phyloP scores from a whole-genome alignment of 352 stramenopile species.

The Pythium scleroteichum region DNA sequence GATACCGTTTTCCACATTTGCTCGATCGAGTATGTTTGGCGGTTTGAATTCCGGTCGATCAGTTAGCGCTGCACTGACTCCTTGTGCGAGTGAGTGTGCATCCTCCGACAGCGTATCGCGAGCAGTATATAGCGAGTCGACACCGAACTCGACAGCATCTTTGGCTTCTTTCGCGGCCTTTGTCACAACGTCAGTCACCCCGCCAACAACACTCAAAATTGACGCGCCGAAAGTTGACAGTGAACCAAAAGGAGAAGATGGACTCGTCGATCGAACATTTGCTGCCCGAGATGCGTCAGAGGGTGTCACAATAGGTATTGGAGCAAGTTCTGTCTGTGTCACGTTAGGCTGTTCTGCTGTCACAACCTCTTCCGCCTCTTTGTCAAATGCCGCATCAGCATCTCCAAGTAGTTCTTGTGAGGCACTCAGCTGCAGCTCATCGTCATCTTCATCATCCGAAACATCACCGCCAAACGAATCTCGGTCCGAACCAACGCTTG shows the following conservation, averaged over 20 bases:
- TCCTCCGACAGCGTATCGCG: conserved; percentile 72
- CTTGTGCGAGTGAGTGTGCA: conserved; percentile 57
- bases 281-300: not conserved
- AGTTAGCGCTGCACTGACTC: conserved; percentile 55
- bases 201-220: conserved; percentile 63
- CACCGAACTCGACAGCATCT: conserved; percentile 65
- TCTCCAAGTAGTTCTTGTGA: not conserved
- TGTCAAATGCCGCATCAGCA: conserved; percentile 15
- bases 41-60: conserved; percentile 22
- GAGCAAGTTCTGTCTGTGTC: not conserved
- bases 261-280: conserved; percentile 8
- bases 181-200: conserved; percentile 66
- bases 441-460: conserved; percentile 54
- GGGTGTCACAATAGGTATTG: not conserved
- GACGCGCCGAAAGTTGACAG: conserved; percentile 57
- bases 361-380: conserved; percentile 22
- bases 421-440: conserved; percentile 33
- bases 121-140: conserved; percentile 74
- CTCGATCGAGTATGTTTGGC: conserved; percentile 1
- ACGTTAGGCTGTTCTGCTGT: not conserved
- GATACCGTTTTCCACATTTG: not conserved
- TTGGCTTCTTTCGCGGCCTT: conserved; percentile 79
- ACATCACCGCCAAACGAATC: conserved; percentile 34
- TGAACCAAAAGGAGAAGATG: conserved; percentile 39
- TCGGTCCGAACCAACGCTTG: conserved; percentile 52